Base-by-base conservation (phyloP, 2,329 filamentous ascomycete species). In the Piedraia hortae region DNA sequence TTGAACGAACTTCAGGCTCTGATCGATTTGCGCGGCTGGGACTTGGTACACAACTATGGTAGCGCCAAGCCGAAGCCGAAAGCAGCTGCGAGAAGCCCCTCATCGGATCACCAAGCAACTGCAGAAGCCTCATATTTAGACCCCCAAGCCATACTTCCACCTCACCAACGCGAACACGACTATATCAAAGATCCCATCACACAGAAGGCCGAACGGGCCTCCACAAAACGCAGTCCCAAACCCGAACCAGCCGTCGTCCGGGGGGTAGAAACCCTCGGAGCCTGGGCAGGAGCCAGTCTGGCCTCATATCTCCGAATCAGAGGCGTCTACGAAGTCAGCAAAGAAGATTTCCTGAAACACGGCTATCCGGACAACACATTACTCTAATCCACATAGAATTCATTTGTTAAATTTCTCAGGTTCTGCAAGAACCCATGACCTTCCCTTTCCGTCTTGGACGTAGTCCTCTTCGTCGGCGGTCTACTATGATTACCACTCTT, bases 241-340 rank as follows among this genome's bases (percentile, higher is more conserved):
- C 4, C 28, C 4, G 37, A 62, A 2, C 57, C 61, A 17, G 69
- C 69, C 2, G 46, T 53, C 13, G 47, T 78, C 17, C 56, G 72
- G 12, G 66, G 58, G 2, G 47, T 77, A 2, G 63, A 73, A 28
- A 65, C 66, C 1, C 45, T 80, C 1, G 73, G 73, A 0, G 50
- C 71, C 2, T 82, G 72, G 71, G 58, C 60, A 10, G 73, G 73
- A 6, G 72, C 64, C 3, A 77, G 70, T 38, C 38, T 82, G 24
- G 47, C 71, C 10, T 59, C 66, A 3, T 62, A 68, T 31, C 48
- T 78, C 26, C 68, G 67, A 25, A 53, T 75, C 3, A 59, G 62
- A 16, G 63, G 70, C 2, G 55, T 74, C 23, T 66, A 68, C 2
- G 59, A 66, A 14, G 50, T 80, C 10, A 72, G 78, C 29, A 53